Evolutionary conservation across 495 filamentous ascomycete genomes (phyloP).

Genomic region (Xylaria grammica): DNA sequence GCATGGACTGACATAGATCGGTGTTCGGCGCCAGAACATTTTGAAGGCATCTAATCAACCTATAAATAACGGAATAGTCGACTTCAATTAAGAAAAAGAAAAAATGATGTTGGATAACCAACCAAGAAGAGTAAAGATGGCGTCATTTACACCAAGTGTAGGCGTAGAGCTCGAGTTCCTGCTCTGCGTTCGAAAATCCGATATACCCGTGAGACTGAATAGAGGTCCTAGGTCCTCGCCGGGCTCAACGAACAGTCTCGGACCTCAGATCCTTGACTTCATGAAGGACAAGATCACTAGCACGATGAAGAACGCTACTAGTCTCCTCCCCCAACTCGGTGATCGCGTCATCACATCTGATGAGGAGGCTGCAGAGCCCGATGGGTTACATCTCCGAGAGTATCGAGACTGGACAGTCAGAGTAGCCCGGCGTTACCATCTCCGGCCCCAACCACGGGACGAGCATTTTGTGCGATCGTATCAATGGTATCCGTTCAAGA

Average conservation of each 20-base stretch:
- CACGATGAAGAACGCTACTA: background rate
- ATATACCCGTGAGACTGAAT: background rate
- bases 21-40: too few species aligned
- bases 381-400: background rate
- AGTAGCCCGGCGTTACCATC: background rate
- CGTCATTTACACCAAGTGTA: conserved; percentile 18
- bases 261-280: background rate
- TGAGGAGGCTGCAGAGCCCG: background rate
- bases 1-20: too few species aligned
- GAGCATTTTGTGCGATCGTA: background rate
- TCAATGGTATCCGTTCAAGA: conserved; percentile 22
- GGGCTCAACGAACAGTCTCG: too few species aligned
- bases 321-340: background rate
- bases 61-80: background rate
- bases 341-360: conserved; percentile 1
- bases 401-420: conserved; percentile 12
- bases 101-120: too few species aligned
- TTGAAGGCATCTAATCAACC: too few species aligned
- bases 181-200: background rate
- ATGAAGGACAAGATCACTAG: too few species aligned
- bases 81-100: too few species aligned
- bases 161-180: conserved; percentile 34
- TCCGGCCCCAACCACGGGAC: background rate
- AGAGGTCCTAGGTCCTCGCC: too few species aligned
- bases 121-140: background rate